These are phyloP conservation scores for Athelia sp. DNA, from an alignment of 1,284 basidiomycete species.

Conservation along the genomic window DNA sequence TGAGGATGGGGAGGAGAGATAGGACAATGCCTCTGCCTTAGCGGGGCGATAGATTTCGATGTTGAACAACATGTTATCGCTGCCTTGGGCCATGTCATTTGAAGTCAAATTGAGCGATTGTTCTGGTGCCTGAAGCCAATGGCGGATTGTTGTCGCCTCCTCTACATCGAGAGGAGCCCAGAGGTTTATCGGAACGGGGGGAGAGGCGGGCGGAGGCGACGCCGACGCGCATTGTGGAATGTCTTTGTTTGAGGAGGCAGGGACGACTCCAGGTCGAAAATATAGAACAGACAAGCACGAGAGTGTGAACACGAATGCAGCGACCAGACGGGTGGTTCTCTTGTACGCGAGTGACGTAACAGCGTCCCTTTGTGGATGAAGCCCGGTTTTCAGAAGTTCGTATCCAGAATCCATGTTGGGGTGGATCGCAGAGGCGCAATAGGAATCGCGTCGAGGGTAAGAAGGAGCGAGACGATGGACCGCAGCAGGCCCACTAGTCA, in stretches of 20 bases:
- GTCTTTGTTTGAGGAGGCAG: neutral
- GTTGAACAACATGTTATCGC: slow-evolving; percentile 45
- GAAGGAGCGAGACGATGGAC: too few species aligned
- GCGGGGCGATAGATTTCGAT: slow-evolving; percentile 46
- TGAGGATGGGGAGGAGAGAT: slow-evolving; percentile 31
- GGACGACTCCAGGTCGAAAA: neutral
- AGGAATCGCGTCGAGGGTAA: too few species aligned
- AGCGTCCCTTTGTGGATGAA: neutral
- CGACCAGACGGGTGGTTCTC: neutral
- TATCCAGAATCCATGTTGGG: neutral
- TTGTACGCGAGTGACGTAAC: neutral
- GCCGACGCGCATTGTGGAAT: slow-evolving; percentile 26
- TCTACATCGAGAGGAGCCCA: slow-evolving; percentile 42
- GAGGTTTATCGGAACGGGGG: slow-evolving; percentile 39
- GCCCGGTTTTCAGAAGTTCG: neutral
- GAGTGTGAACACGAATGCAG: neutral
- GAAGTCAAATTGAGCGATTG: slow-evolving; percentile 44
- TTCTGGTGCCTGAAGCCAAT: slow-evolving; percentile 37
- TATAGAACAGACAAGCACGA: neutral
- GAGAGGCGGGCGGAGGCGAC: slow-evolving; percentile 26
- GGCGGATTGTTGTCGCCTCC: slow-evolving; percentile 38
- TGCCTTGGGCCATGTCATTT: slow-evolving; percentile 17
- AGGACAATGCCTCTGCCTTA: slow-evolving; percentile 43
- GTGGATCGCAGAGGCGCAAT: too few species aligned
- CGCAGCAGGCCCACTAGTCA: too few species aligned